phyloP scores from a whole-genome alignment of 805 yeast genomes.

The Starmera quercuum region DNA sequence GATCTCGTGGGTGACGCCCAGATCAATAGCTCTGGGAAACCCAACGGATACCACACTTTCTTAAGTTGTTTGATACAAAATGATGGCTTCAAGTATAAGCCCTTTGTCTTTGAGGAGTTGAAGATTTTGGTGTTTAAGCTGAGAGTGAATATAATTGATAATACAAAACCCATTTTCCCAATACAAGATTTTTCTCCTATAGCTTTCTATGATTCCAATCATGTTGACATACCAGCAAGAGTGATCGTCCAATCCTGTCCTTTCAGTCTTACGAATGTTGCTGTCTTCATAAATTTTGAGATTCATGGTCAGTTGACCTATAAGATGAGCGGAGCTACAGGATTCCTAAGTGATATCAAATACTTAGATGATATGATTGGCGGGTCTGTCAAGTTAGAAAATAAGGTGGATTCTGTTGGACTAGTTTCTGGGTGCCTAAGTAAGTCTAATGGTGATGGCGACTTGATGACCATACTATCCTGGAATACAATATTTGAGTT shows the following conservation, averaged over 20 bases:
- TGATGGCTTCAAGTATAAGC: constrained; percentile 14
- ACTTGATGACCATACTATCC: constrained; percentile 14
- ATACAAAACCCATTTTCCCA: constrained; percentile 7
- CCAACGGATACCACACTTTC: not conserved
- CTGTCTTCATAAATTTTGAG: constrained; percentile 17
- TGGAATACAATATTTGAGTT: constrained; percentile 16
- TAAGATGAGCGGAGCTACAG: constrained; percentile 6
- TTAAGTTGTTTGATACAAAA: constrained; percentile 1
- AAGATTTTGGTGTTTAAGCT: constrained; percentile 13
- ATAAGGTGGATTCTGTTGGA: constrained; percentile 10
- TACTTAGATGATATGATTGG: constrained; percentile 21
- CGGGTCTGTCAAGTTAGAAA: constrained; percentile 12
- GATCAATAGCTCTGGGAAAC: not conserved
- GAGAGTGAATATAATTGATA: not conserved
- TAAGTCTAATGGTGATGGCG: constrained; percentile 23
- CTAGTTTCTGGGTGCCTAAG: constrained; percentile 14
- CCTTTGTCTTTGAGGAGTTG: constrained; percentile 5
- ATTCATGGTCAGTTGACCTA: constrained; percentile 14
- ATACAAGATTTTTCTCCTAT: constrained; percentile 6
- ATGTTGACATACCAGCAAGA: constrained; percentile 11
- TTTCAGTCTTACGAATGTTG: constrained; percentile 21
- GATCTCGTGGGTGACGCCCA: constrained; percentile 2
- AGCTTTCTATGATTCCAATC: constrained; percentile 4
- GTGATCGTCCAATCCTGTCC: constrained; percentile 18
- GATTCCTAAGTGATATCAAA: constrained; percentile 16